These are phyloP conservation scores for Lentinula guzmanii DNA, from an alignment of 768 basidiomycete species.

Conservation along the genomic window DNA sequence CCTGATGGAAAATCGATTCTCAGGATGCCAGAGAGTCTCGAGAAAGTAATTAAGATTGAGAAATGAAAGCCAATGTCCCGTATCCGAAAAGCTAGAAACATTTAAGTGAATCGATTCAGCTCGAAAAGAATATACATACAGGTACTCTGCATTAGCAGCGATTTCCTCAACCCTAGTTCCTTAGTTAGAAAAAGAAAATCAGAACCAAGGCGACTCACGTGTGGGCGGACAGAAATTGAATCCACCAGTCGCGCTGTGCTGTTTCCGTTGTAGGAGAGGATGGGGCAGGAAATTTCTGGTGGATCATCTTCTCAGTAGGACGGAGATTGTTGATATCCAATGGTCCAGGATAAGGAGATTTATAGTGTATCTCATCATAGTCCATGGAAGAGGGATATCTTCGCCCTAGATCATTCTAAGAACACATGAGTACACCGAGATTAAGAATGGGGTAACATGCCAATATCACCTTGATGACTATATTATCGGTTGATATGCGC, in stretches of 20 bases:
- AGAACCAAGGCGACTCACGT: conserved; percentile 21
- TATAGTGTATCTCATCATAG: conserved; percentile 31
- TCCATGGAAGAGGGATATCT: conserved; percentile 15
- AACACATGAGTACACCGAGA: neutral
- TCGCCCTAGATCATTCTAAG: conserved; percentile 19
- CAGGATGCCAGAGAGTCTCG: conserved; percentile 42
- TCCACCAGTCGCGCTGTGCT: conserved; percentile 39
- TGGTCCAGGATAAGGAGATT: conserved; percentile 30
- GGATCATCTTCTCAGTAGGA: conserved; percentile 20
- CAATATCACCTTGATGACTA: neutral
- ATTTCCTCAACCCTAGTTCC: conserved; percentile 41
- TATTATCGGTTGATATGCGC: conserved; percentile 18
- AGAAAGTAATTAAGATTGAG: conserved; percentile 54
- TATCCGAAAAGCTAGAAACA: conserved; percentile 49
- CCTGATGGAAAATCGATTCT: conserved; percentile 53
- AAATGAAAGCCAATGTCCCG: conserved; percentile 64
- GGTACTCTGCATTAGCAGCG: conserved; percentile 38
- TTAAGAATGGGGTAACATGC: neutral
- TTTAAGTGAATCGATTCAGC: neutral
- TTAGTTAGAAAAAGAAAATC: neutral
- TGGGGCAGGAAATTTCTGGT: conserved; percentile 28
- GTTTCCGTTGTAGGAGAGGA: conserved; percentile 25
- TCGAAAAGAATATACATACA: conserved; percentile 32
- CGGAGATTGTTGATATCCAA: conserved; percentile 30
- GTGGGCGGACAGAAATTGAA: conserved; percentile 28